Evolutionary conservation across 1,139 yeast genomes (phyloP), one percentile per base, ranked within the genome.

Genomic region (Torulaspora globosa): DNA sequence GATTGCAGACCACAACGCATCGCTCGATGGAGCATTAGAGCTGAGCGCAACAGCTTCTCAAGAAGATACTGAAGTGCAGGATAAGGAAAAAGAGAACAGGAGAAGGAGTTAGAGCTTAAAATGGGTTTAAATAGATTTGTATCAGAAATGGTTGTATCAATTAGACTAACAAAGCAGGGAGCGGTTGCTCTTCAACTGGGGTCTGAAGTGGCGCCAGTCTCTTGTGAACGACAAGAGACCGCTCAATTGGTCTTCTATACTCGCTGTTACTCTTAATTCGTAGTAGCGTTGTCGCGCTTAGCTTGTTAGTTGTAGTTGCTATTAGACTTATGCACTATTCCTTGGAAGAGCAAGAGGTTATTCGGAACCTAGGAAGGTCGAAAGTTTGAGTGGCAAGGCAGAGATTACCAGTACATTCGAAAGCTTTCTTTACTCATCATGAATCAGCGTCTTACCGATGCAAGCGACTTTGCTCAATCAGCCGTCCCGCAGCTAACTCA

Each of bases 401-500:
- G 11, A 10, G n/a, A 16, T n/a, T 11, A 11, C 21, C 12, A 5
- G n/a, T 8, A 5, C 12, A 8, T 10, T 16, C 34, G 18, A 31
- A 18, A 31, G 23, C 12, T 21, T 7, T 32, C 19, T 12, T 10
- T 5, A 23, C 30, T 6, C 23, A 36, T 14, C 10, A 54, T 52
- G 55, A 46, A 50, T 36, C 48, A 46, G 27, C 58, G 67, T 16
- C 67, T 78, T 24, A 72, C 82, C 0, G 95, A 87, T 61, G 84
- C 95, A 0, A 71, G 82, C 6, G 96, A 87, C 59, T 87, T 90
- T 82, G 54, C 64, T 11, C 40, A 50, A 1, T 75, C 88, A 1
- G 56, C 59, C 23, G 58, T 82, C 4, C 89, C 95, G 5, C 68
- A 65, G 21, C 62, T 89, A 9, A 59, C 74, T 1, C 81, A 76